These are phyloP conservation scores for Apophysomyces ossiformis DNA, from an alignment of 371 early-diverging fungal species.

Conservation along the genomic window DNA sequence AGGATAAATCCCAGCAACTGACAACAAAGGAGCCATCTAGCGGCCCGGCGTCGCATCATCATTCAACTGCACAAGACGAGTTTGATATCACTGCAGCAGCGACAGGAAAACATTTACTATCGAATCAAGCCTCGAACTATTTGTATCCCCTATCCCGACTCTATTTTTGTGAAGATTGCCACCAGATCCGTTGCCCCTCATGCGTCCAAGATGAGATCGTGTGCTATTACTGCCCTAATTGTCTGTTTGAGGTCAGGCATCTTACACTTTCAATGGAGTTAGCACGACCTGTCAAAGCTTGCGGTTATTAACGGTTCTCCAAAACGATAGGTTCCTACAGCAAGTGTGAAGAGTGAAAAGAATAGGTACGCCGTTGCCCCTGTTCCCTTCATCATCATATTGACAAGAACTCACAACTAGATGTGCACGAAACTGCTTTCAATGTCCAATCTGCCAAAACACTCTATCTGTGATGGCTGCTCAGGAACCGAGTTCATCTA, in stretches of 20 bases:
- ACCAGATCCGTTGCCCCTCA: constrained; percentile 76
- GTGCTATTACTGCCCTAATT: constrained; percentile 94
- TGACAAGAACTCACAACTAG: constrained; percentile 33
- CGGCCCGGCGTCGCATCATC: constrained; percentile 9
- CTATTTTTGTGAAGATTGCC: constrained; percentile 90
- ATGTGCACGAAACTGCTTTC: constrained; percentile 94
- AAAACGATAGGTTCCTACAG: constrained; percentile 72
- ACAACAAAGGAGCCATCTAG: constrained; percentile 10
- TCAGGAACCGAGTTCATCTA: constrained; percentile 49
- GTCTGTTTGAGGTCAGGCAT: constrained; percentile 81
- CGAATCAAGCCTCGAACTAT: constrained; percentile 47
- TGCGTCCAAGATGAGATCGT: constrained; percentile 88
- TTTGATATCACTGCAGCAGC: constrained; percentile 25
- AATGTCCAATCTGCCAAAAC: constrained; percentile 89
- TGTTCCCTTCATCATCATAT: neutral
- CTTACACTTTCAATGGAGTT: neutral
- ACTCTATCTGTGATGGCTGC: constrained; percentile 81
- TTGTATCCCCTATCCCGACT: constrained; percentile 71
- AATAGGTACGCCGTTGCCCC: constrained; percentile 62
- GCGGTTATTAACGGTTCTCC: too few relatives aligned
- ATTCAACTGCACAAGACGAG: constrained; percentile 3
- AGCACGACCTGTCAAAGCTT: neutral
- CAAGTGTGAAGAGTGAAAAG: constrained; percentile 91
- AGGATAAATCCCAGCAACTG: constrained; percentile 6
- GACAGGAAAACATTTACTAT: constrained; percentile 38